phyloP scores from a whole-genome alignment of 108 stramenopile genomes.

The Fragilariopsis cylindrus region DNA sequence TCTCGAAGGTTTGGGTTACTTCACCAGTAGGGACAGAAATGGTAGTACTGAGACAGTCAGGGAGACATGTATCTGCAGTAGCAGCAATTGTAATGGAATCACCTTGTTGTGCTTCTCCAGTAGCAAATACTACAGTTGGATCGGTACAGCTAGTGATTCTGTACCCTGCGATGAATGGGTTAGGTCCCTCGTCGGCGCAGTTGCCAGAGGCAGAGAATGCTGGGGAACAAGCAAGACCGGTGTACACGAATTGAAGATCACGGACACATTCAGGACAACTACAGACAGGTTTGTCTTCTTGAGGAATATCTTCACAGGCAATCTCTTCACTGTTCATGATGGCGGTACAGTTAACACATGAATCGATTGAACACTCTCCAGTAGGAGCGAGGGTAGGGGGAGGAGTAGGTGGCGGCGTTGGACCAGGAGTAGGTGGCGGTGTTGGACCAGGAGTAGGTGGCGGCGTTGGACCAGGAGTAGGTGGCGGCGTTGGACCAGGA shows the following conservation, averaged over 20 bases:
- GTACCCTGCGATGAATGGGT: slow-evolving; percentile 2
- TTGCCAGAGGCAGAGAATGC: slow-evolving; percentile 6
- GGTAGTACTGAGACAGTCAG: slow-evolving; percentile 9
- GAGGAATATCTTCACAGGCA: slow-evolving; percentile 23
- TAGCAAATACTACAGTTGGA: background rate
- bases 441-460: slow-evolving; percentile 10
- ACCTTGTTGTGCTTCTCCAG: background rate
- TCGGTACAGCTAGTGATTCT: slow-evolving; percentile 1
- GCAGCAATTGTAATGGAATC: slow-evolving; percentile 15
- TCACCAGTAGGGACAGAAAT: background rate
- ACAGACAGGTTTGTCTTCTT: slow-evolving; percentile 9
- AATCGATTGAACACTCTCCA: slow-evolving; percentile 19
- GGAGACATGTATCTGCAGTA: slow-evolving; percentile 14
- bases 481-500: background rate
- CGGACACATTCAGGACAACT: slow-evolving; percentile 22
- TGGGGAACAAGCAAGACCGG: slow-evolving; percentile 19
- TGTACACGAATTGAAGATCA: slow-evolving; percentile 28
- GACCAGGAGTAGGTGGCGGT: slow-evolving; percentile 1
- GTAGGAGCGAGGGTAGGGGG: slow-evolving; percentile 14
- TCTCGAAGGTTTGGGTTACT: slow-evolving; percentile 17
- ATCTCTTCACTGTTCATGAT: background rate
- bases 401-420: slow-evolving; percentile 5
- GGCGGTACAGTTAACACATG: slow-evolving; percentile 24
- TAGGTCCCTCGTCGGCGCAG: slow-evolving; percentile 20
- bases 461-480: slow-evolving; percentile 18